Base-by-base conservation (phyloP, 1,284 basidiomycete species). In the Pseudozyma sp. region DNA sequence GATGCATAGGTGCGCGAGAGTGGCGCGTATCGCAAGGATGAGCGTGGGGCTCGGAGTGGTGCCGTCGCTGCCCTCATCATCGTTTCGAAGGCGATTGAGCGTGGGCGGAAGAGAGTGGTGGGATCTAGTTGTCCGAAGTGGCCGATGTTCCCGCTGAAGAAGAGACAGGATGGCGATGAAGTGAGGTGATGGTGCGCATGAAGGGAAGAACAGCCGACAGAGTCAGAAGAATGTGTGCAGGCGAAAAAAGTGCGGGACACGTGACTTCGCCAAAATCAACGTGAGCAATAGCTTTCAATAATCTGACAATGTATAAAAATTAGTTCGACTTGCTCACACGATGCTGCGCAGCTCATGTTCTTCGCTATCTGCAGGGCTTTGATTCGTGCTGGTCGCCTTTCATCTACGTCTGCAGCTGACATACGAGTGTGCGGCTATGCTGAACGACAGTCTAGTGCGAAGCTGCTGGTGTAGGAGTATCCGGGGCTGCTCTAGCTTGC, bases 1-100 rank as follows among this genome's bases (percentile, higher is more conserved):
- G 65, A 64, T 42, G 67, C 67, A 40, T 60, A 69, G 33, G 52
- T 40, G 48, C 67, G 67, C 14, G 56, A 47, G 48, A 24, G 14
- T 3, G 60, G 35, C 3, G 52, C 48, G 9, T 37, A 52, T 52
- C 61, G 55, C 43, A 69, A 14, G 13, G 52, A 51, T 10, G 61
- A 59, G 61, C 60, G 42, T 42, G 53, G 47, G 5, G 60, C 67
- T 64, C 60, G 52, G 13, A 55, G 30, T 2, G 60, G 56, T 43
- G 34, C 42, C 17, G 67, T 44, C 5, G 61, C 53, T 5, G 67
- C 44, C 30, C 57, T 46, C 35, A 67, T 47, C 48, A 53, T 67
- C 33, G 17, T 45, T 45, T 14, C 17, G 5, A 33, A 37, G 35
- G 14, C 24, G 24, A 24, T 24, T 24, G 24, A 24, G 24, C 4